Evolutionary conservation across 1,284 basidiomycete genomes (phyloP).

Genomic region (Schizophyllum amplum): DNA sequence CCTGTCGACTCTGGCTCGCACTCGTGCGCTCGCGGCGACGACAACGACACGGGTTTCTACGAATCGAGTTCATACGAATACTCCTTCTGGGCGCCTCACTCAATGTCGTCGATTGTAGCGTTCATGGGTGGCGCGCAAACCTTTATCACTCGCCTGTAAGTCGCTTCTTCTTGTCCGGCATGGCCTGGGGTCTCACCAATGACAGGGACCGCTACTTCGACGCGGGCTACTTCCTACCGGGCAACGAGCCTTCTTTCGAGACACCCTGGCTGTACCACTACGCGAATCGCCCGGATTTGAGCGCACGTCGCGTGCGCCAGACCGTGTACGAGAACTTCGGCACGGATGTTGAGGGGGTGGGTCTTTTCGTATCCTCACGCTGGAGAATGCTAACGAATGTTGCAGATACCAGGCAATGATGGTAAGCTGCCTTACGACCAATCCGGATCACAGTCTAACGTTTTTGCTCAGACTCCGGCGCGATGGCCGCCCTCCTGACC

Average conservation of each 20-base stretch:
- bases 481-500: constrained; percentile 43
- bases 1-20: constrained; percentile 36
- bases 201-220: constrained; percentile 38
- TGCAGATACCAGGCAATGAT: background rate
- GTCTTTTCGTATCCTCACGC: constrained; percentile 8
- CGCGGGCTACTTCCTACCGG: constrained; percentile 36
- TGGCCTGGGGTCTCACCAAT: no score
- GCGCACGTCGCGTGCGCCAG: constrained; percentile 37
- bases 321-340: constrained; percentile 38
- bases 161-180: background rate
- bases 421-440: background rate
- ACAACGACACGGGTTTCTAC: constrained; percentile 43
- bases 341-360: constrained; percentile 34
- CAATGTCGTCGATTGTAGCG: constrained; percentile 36
- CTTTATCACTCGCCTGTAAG: constrained; percentile 35
- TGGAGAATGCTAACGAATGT: background rate
- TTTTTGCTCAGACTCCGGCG: constrained; percentile 28
- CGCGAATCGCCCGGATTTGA: constrained; percentile 38
- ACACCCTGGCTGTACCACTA: constrained; percentile 42
- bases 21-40: constrained; percentile 40
- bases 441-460: no score
- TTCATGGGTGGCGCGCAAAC: constrained; percentile 41
- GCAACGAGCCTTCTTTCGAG: constrained; percentile 41
- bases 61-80: constrained; percentile 48
- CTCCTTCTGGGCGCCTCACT: constrained; percentile 45